These are phyloP conservation scores for Suhomyces pyralidae DNA, from an alignment of 805 yeast species.

Conservation along the genomic window DNA sequence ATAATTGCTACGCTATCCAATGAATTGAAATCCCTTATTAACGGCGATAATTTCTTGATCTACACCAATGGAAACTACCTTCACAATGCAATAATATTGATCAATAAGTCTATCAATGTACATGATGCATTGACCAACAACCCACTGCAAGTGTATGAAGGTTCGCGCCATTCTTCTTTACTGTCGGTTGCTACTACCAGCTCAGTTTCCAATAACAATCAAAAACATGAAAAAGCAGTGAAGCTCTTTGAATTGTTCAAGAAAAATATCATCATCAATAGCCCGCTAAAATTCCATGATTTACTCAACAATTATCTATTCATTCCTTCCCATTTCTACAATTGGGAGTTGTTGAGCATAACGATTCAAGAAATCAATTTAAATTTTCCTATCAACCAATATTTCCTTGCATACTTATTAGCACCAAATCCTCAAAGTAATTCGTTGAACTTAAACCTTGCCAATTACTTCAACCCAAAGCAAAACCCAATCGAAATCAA, in stretches of 20 bases:
- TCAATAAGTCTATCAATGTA: conserved; percentile 39
- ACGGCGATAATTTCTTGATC: conserved; percentile 19
- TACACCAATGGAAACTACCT: conserved; percentile 40
- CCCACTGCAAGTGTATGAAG: background rate
- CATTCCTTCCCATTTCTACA: conserved; percentile 36
- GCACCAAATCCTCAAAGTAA: conserved; percentile 11
- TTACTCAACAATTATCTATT: conserved; percentile 47
- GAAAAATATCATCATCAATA: conserved; percentile 46
- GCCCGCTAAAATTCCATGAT: conserved; percentile 51
- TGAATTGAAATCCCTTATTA: conserved; percentile 27
- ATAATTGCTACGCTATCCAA: conserved; percentile 32
- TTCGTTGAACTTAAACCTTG: conserved; percentile 10
- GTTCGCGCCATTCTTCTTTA: background rate
- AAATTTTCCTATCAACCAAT: conserved; percentile 14
- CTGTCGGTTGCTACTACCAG: background rate
- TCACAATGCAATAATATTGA: conserved; percentile 53
- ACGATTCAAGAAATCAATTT: conserved; percentile 47
- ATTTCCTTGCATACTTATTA: conserved; percentile 15
- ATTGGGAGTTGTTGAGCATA: conserved; percentile 45
- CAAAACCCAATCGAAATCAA: conserved; percentile 27
- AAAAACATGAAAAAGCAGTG: background rate
- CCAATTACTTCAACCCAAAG: conserved; percentile 13
- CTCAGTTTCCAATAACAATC: background rate
- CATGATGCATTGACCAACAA: conserved; percentile 3
- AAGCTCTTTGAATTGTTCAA: conserved; percentile 42